Evolutionary conservation across 305 asterid species (phyloP).

Genomic region (Solanum hybrid): DNA sequence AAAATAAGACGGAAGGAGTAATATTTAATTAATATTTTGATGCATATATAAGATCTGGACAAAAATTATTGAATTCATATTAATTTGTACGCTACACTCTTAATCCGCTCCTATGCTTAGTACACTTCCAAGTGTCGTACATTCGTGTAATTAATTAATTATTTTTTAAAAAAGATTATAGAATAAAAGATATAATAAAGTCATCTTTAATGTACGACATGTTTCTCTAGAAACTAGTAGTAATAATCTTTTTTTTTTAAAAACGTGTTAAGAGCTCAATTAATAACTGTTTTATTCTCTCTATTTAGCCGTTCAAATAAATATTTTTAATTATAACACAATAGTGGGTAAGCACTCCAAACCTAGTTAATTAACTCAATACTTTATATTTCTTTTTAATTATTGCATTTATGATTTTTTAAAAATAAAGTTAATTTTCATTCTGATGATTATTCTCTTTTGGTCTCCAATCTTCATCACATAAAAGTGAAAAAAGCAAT

Average conservation of each 20-base stretch:
- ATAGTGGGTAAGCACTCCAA: neutral
- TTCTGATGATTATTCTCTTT: neutral
- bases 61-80: neutral
- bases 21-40: neutral
- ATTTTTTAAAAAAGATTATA: neutral
- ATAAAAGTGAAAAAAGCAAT: neutral
- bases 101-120: neutral
- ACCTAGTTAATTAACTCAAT: neutral
- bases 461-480: neutral
- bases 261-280: neutral
- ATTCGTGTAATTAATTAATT: neutral
- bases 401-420: neutral
- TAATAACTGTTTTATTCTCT: neutral
- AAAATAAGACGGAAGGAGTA: fast-evolving
- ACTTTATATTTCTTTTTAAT: neutral
- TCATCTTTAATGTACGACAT: neutral
- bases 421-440: neutral
- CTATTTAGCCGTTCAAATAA: neutral
- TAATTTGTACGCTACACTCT: neutral
- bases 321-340: neutral
- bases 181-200: neutral
- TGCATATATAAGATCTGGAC: neutral
- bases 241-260: neutral
- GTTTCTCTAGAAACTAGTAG: neutral
- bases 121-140: neutral